Conservation (phyloP, 1,284 basidiomycete genomes). For the Pseudozyma tsukubaensis region DNA sequence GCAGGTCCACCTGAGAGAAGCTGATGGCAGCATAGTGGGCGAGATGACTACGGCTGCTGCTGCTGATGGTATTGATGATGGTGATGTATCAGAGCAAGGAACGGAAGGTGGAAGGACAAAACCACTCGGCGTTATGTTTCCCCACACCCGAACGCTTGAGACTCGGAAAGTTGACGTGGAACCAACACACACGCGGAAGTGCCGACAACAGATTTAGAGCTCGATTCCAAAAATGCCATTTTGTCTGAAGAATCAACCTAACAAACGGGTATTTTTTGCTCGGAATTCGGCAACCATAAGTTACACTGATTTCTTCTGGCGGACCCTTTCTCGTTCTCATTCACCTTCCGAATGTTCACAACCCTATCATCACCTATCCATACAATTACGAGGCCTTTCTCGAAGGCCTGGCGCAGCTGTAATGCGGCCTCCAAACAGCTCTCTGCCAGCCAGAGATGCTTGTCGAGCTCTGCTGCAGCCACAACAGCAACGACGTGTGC, state of each 20-base stretch:
- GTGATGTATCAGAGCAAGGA: not conserved
- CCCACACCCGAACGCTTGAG: conserved; percentile 1
- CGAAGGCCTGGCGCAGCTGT: not conserved
- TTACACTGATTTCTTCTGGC: conserved; percentile 21
- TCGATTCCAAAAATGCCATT: not conserved
- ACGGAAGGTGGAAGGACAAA: not conserved
- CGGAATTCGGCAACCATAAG: conserved; percentile 24
- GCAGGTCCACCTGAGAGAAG: conserved; percentile 9
- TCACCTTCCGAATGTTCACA: not conserved
- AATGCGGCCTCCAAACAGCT: conserved; percentile 25
- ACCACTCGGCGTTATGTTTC: not conserved
- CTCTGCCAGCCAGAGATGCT: conserved; percentile 28
- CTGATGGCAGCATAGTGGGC: conserved; percentile 6
- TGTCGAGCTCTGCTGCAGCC: conserved; percentile 21
- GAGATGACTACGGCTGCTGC: not conserved
- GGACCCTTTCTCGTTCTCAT: conserved; percentile 1
- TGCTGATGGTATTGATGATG: not conserved
- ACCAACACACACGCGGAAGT: conserved; percentile 1
- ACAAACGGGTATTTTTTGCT: not conserved
- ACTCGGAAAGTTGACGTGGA: conserved; percentile 34
- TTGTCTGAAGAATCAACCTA: not conserved
- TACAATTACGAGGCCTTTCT: no score
- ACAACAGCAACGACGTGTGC: conserved; percentile 15
- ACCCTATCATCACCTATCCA: not conserved
- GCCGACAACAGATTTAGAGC: conserved; percentile 15